Conservation (phyloP, 164 flowering plant species). For the Annona squamosa region DNA sequence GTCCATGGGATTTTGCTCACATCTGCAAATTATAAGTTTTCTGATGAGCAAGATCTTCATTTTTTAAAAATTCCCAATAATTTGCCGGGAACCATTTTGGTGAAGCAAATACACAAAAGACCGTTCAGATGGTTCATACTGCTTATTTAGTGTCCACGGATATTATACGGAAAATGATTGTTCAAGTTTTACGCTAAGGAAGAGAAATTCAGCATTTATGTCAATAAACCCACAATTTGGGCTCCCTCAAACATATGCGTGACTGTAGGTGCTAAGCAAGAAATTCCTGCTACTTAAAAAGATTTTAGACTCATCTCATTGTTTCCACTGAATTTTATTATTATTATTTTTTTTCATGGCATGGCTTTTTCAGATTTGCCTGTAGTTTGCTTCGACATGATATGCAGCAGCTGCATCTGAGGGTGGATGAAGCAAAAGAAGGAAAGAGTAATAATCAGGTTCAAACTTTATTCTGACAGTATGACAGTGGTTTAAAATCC, state of each 20-base stretch:
- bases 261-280: background rate
- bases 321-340: background rate
- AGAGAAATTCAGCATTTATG: background rate
- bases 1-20: background rate
- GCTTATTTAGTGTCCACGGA: background rate
- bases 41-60: background rate
- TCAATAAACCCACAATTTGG: background rate
- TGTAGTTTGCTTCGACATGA: slow-evolving; percentile 58
- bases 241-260: background rate
- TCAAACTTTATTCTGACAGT: background rate
- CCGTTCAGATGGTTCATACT: background rate
- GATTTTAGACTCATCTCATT: background rate
- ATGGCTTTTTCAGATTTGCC: slow-evolving; percentile 34
- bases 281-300: background rate
- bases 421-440: slow-evolving; percentile 26
- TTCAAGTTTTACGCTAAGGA: background rate
- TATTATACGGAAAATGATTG: background rate
- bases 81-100: background rate
- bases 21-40: background rate
- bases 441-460: slow-evolving; percentile 29
- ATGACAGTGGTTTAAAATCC: background rate
- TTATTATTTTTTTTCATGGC: background rate
- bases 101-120: background rate
- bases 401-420: slow-evolving; percentile 42
- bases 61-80: background rate